Evolutionary conservation across 1,284 basidiomycete genomes (phyloP), one percentile per base, ranked within the genome.

Genomic region (Melampsora larici-populina): DNA sequence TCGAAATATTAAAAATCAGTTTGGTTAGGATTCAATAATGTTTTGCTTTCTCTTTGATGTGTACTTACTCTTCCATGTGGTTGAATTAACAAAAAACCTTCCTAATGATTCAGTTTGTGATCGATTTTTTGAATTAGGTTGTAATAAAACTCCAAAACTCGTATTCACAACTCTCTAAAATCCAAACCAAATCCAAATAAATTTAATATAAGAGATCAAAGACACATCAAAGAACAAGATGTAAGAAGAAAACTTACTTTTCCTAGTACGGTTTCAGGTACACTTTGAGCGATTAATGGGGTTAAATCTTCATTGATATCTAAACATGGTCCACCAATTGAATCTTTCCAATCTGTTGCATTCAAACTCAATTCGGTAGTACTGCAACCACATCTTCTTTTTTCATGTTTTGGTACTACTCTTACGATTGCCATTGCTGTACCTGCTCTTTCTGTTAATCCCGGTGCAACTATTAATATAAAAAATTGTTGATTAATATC

Each of bases 51-150:
- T n/a, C n/a, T 29, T 58, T 58, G 55, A 58, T 55, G 17, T 21
- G 24, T 18, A n/a, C 73, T 76, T 68, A 76, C 73, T 76, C 46
- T 63, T 76, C 73, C 73, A 76, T 15, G 73, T 76, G 24, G 73
- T 55, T 15, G 65, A 66, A 67, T 76, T 68, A 9, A 76, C 73
- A 40, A 76, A 76, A 76, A 76, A 76, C 26, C 73, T 76, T 40
- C 64, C 66, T 65, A 76, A 62, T 36, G 64, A 67, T 40, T 76
- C 64, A 7, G 66, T 40, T 62, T 76, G 66, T 21, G 64, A 62
- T 46, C 7, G 15, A 62, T 76, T 76, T 58, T 36, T 63, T 40
- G 36, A 18, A 62, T 76, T 68, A 11, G 4, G 73, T 9, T 65
- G 48, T 66, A 76, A 67, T 13, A 76, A 55, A 8, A 64, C 58